phyloP scores from a whole-genome alignment of 495 filamentous ascomycete genomes.

The Viridothelium virens region DNA sequence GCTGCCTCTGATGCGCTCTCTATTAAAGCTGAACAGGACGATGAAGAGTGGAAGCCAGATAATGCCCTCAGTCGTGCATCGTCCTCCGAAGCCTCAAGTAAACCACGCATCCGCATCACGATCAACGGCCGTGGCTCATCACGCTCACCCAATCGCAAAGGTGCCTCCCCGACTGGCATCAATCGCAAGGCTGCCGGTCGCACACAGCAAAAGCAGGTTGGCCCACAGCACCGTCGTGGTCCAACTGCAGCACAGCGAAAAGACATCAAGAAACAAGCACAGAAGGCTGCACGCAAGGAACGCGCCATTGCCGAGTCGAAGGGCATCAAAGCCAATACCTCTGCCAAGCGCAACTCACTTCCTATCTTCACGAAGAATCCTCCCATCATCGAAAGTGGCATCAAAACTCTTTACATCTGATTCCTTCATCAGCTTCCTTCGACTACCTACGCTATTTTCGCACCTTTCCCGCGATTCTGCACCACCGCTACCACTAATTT shows the following conservation, averaged over 20 bases:
- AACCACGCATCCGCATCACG: not conserved
- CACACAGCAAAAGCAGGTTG: conserved; percentile 6
- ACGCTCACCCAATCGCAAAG: not conserved
- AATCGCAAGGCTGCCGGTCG: not conserved
- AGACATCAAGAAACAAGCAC: conserved; percentile 38
- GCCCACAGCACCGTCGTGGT: conserved; percentile 5
- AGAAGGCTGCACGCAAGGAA: conserved; percentile 42
- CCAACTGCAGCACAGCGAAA: conserved; percentile 31
- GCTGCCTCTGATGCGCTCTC: not conserved
- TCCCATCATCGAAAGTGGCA: conserved; percentile 10
- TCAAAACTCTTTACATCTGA: conserved; percentile 28
- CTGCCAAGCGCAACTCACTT: not conserved
- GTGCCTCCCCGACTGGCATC: not conserved
- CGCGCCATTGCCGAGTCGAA: conserved; percentile 22
- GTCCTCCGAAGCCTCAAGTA: not conserved
- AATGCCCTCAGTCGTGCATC: not conserved
- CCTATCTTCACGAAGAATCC: not conserved
- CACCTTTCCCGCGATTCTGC: not conserved
- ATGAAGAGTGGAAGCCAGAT: not conserved
- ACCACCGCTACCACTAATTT: not conserved
- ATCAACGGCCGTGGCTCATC: not conserved
- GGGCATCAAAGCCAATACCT: not conserved
- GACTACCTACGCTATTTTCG: not conserved
- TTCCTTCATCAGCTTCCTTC: not conserved
- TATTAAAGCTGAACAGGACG: not conserved